Evolutionary conservation across 225 moss, liverwort and hornwort genomes (phyloP).

Genomic region (Sphagnum tenellum): DNA sequence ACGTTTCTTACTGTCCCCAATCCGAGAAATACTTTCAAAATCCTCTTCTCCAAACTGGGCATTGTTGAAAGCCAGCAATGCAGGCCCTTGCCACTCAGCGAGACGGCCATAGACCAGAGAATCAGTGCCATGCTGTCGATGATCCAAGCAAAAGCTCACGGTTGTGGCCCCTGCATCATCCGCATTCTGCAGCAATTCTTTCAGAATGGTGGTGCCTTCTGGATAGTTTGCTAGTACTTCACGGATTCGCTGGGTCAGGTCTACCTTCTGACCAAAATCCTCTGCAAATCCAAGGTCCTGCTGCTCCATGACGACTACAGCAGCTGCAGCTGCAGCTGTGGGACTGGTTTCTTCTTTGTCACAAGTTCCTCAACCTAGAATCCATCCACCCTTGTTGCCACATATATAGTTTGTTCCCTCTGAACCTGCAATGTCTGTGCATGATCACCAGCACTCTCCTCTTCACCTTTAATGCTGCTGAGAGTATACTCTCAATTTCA

Average conservation of each 20-base stretch:
- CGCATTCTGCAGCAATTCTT: constrained; percentile 83
- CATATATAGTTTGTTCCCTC: too few species aligned
- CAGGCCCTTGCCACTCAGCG: constrained; percentile 84
- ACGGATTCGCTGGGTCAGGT: constrained; percentile 74
- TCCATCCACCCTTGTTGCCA: too few species aligned
- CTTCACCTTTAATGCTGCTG: too few species aligned
- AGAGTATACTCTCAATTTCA: too few species aligned
- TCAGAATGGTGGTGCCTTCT: constrained; percentile 83
- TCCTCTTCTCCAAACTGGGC: constrained; percentile 74
- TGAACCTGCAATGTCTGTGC: too few species aligned
- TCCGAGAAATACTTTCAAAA: constrained; percentile 85
- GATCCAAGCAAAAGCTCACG: constrained; percentile 75
- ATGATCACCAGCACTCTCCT: too few species aligned
- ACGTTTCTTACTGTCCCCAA: constrained; percentile 86
- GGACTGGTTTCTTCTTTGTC: too few species aligned
- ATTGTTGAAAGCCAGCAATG: constrained; percentile 68
- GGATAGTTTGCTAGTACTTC: constrained; percentile 86
- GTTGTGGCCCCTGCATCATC: constrained; percentile 75
- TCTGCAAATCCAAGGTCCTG: constrained; percentile 53
- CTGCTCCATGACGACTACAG: constrained; percentile 25
- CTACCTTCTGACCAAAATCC: constrained; percentile 93
- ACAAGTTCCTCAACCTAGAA: too few species aligned
- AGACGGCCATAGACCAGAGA: constrained; percentile 57
- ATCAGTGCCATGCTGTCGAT: constrained; percentile 64
- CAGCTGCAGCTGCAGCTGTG: too few species aligned